Evolutionary conservation across 352 stramenopile genomes (phyloP).

Genomic region (Phytopythium delawarense): DNA sequence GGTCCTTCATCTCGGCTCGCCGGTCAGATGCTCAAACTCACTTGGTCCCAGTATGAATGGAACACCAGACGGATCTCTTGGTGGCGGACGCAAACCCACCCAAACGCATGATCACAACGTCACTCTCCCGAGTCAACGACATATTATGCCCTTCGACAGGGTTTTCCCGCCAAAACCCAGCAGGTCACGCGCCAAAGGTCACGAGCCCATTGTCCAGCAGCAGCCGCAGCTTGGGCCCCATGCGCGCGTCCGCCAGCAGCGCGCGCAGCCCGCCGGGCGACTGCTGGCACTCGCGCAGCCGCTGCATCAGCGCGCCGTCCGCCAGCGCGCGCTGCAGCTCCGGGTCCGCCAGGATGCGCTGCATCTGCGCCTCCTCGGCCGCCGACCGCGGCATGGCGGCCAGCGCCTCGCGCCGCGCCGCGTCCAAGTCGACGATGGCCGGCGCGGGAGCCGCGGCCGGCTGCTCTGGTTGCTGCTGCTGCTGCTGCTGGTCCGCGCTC

Average conservation of each 20-base stretch:
- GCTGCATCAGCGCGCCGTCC: conserved; percentile 53
- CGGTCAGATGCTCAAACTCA: not conserved
- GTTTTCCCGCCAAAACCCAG: not conserved
- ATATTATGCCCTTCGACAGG: not conserved
- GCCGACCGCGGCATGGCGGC: conserved; percentile 48
- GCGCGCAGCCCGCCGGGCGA: conserved; percentile 34
- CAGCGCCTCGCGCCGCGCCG: conserved; percentile 46
- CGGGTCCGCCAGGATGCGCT: conserved; percentile 58
- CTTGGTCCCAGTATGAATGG: too few species aligned
- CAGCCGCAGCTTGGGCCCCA: conserved; percentile 50
- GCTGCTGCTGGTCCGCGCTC: conserved; percentile 11
- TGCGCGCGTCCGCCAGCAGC: conserved; percentile 32
- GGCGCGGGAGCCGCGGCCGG: not conserved
- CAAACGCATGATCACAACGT: not conserved
- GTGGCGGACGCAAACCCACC: not conserved
- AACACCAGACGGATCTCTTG: not conserved
- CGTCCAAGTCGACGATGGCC: conserved; percentile 60
- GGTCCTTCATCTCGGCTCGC: conserved; percentile 40
- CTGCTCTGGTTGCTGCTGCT: conserved; percentile 5
- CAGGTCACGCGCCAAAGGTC: conserved; percentile 26
- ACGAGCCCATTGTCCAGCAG: conserved; percentile 58
- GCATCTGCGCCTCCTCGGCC: conserved; percentile 64
- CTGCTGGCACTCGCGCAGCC: conserved; percentile 37
- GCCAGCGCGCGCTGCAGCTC: conserved; percentile 58
- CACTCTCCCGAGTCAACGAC: not conserved